Conservation (phyloP, 805 yeast genomes). For the Saccharomycopsis lassenensis region DNA sequence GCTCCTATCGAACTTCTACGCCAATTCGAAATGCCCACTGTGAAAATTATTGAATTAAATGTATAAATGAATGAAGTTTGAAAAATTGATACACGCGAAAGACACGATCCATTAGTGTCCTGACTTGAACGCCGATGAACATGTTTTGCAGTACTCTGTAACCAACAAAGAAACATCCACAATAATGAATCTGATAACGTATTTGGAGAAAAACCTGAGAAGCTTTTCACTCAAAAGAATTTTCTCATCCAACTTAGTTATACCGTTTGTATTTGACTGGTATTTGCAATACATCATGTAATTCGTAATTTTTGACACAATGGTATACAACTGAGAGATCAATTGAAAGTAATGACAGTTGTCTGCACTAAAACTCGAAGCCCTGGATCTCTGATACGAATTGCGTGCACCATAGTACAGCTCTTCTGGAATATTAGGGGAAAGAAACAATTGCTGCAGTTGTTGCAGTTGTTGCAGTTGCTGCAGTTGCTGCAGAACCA, state of each 20-base stretch:
- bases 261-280: not conserved
- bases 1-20: no score
- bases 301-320: constrained; percentile 12
- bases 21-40: no score
- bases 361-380: no score
- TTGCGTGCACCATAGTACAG: no score
- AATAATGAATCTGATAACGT: constrained; percentile 10
- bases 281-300: constrained; percentile 9
- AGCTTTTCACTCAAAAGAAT: not conserved
- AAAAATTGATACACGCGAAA: no score
- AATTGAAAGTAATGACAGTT: no score
- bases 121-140: no score
- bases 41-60: no score
- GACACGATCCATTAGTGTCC: no score
- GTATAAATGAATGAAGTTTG: no score
- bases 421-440: not conserved
- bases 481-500: not conserved
- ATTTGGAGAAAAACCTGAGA: constrained; percentile 7
- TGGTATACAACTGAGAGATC: constrained; percentile 4
- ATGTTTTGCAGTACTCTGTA: constrained; percentile 11
- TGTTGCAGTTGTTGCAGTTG: constrained; percentile 2
- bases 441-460: not conserved
- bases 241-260: not conserved
- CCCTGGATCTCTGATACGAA: no score
- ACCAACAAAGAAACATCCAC: constrained; percentile 8